A percentile compares a stretch with the other conserved stretches of the same genome.
These are phyloP conservation scores for Tetradesmus lagerheimii DNA, from an alignment of 139 green algal genomes.

Conservation along the genomic window DNA sequence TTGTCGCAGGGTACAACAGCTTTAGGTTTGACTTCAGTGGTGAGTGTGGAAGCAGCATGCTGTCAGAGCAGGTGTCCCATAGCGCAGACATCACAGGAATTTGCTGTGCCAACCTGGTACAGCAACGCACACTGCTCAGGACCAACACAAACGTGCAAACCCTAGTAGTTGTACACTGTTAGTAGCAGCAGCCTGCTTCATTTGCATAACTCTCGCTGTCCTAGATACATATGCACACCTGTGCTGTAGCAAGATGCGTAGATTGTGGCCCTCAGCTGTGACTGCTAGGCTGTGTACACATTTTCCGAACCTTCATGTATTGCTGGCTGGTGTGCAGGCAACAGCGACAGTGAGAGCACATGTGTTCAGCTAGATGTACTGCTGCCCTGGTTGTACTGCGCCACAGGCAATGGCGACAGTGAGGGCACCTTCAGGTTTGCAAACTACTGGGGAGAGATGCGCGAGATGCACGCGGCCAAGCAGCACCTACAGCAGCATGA, in stretches of 20 bases:
- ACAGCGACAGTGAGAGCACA: background rate
- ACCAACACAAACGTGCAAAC: no score
- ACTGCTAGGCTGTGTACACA: no score
- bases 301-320: no score
- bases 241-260: no score
- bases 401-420: conserved; percentile 58
- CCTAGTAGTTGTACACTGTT: no score
- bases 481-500: conserved; percentile 35
- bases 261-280: no score
- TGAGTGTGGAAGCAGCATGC: background rate
- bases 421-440: conserved; percentile 70
- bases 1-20: background rate
- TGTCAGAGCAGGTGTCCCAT: background rate
- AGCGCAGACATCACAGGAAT: background rate
- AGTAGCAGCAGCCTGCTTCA: no score
- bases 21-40: conserved; percentile 45
- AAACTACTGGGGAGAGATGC: conserved; percentile 69
- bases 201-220: no score
- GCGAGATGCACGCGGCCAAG: conserved; percentile 31
- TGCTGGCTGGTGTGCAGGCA: no score
- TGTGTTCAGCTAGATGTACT: background rate
- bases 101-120: background rate
- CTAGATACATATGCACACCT: no score
- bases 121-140: no score
- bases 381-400: background rate